Evolutionary conservation across 441 rosid species (phyloP).

Genomic region (Breynia disticha): DNA sequence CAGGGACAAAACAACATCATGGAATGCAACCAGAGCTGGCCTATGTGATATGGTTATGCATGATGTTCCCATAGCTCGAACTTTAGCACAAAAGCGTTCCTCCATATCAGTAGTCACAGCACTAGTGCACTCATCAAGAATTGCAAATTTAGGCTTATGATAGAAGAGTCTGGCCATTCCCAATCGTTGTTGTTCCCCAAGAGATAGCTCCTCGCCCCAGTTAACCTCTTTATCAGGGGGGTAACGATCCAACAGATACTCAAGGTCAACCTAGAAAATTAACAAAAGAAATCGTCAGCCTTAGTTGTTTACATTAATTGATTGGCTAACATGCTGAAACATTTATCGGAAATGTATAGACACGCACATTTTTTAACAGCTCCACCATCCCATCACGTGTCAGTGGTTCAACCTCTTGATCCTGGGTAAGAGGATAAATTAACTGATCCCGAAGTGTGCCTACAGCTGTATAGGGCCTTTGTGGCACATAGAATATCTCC

Average conservation of each 20-base stretch:
- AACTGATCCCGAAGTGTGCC: constrained; percentile 98
- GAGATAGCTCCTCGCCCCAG: constrained; percentile 98
- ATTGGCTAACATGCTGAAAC: too few species aligned
- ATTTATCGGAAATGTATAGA: too few species aligned
- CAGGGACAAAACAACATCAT: constrained; percentile 91
- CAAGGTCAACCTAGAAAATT: constrained; percentile 75
- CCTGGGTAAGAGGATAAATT: constrained; percentile 88
- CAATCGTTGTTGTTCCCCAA: constrained; percentile 98
- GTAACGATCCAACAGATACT: constrained; percentile 90
- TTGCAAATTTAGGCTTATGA: constrained; percentile 99
- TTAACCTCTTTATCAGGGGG: constrained; percentile 83
- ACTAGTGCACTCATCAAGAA: constrained; percentile 99
- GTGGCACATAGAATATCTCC: constrained; percentile 98
- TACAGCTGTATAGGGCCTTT: constrained; percentile 95
- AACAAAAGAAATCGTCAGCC: not conserved
- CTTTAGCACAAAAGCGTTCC: constrained; percentile 93
- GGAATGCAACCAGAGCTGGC: constrained; percentile 97
- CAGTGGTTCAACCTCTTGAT: constrained; percentile 63
- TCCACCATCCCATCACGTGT: constrained; percentile 80
- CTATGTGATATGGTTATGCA: constrained; percentile 99
- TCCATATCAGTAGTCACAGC: constrained; percentile 99
- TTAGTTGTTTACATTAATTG: too few species aligned
- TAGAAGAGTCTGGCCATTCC: constrained; percentile 99
- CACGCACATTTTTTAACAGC: constrained; percentile 69
- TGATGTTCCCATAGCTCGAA: constrained; percentile 98